These are phyloP conservation scores for Isabelozyma gotoi DNA, from an alignment of 805 yeast species.

Conservation along the genomic window DNA sequence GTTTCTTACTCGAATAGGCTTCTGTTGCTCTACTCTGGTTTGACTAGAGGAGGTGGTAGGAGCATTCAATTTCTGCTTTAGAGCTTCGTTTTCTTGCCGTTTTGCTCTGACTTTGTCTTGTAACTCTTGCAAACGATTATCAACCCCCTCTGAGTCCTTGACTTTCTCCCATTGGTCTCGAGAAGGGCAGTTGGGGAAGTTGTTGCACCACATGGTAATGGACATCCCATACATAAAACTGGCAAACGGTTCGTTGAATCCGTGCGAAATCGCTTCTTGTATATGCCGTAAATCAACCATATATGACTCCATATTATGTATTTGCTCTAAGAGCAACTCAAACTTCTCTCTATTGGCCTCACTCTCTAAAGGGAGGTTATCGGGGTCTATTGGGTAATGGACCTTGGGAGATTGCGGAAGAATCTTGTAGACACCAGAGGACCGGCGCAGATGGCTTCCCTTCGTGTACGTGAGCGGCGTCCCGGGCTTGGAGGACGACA, in stretches of 20 bases:
- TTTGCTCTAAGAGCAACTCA: slow-evolving; percentile 46
- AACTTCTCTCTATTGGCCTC: slow-evolving; percentile 39
- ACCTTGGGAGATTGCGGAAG: slow-evolving; percentile 43
- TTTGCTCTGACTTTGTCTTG: slow-evolving; percentile 16
- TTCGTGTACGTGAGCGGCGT: slow-evolving; percentile 6
- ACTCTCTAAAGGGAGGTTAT: slow-evolving; percentile 43
- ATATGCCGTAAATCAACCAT: slow-evolving; percentile 55
- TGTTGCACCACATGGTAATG: slow-evolving; percentile 87
- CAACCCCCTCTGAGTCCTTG: slow-evolving; percentile 18
- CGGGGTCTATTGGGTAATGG: slow-evolving; percentile 44
- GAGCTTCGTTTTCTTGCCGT: slow-evolving; percentile 20
- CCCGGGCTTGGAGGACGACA: slow-evolving; percentile 15
- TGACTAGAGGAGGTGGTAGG: slow-evolving; percentile 2
- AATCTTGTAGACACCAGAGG: slow-evolving; percentile 36
- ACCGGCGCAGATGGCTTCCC: slow-evolving; percentile 22
- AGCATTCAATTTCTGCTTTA: slow-evolving; percentile 17
- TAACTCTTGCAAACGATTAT: slow-evolving; percentile 20
- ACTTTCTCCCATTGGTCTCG: slow-evolving; percentile 31
- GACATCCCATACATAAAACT: slow-evolving; percentile 76
- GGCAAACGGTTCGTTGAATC: slow-evolving; percentile 76
- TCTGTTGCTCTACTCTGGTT: slow-evolving; percentile 1
- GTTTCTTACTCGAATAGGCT: slow-evolving; percentile 1
- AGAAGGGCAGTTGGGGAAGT: slow-evolving; percentile 51
- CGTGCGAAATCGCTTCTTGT: slow-evolving; percentile 57
- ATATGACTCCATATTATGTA: slow-evolving; percentile 57